Base-by-base conservation (phyloP, 2,329 filamentous ascomycete genomes). In the Colletotrichum costaricense region DNA sequence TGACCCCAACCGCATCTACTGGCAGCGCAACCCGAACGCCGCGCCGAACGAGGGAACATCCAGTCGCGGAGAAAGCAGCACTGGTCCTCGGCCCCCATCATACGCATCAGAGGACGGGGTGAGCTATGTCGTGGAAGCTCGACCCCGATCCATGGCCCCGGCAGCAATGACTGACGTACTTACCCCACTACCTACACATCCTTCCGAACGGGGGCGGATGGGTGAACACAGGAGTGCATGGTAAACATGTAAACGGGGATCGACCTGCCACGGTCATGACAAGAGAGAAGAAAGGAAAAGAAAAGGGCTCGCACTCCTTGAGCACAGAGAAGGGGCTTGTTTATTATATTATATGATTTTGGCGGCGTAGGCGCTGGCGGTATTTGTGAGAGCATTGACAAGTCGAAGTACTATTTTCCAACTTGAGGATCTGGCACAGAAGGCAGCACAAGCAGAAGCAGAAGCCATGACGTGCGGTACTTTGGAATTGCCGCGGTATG, bases 1-100 rank as follows among this genome's bases (percentile, higher is more conserved):
- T 38, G 93, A 97, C 78, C 95, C 95, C 1, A 90, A 96, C 78
- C 86, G 94, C 16, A 86, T 97, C 30, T 95, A 93, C 80, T 97
- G 94, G 94, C 91, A 93, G 81, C 90, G 93, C 49, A 93, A 91
- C 76, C 85, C 87, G 24, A 79, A 81, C 4, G 80, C 80, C 3
- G 74, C 79, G 24, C 65, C 76, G 33, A 58, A 52, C n/a, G 63
- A 58, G 42, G 54, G 56, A 58, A 19, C 49, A 24, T 71, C 62
- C 28, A 71, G 42, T 49, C 55, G 68, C 38, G n/a, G 35, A 28
- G 55, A 71, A 58, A 79, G 77, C 42, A 76, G 75, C n/a, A 76
- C 75, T 52, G 80, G 80, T 68, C 80, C 76, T 12, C 87, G 93
- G 1, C 94, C 94, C 5, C 94, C 94, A 2, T 94, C 92, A 5